Evolutionary conservation across 2,329 filamentous ascomycete species (phyloP).

Genomic region (Septoria petroselini): DNA sequence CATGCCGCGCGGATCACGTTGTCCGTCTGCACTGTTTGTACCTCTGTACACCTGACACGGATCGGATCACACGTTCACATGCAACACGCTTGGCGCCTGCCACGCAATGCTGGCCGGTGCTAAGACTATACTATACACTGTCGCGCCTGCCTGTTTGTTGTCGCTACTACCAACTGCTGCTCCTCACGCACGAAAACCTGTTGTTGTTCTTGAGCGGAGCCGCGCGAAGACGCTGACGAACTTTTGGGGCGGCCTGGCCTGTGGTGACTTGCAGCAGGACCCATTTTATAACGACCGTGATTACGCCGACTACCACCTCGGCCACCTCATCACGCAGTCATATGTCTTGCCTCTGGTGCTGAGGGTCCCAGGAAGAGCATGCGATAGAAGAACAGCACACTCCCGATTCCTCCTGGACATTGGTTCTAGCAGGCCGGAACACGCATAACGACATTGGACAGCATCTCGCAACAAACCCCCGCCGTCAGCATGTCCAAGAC

Average conservation of each 20-base stretch:
- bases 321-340: slow-evolving; percentile 8
- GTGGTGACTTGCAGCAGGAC: neutral
- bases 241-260: too few species aligned
- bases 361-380: slow-evolving; percentile 12
- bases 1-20: neutral
- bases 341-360: neutral
- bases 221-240: neutral
- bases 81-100: neutral
- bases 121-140: neutral
- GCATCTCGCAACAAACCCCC: neutral
- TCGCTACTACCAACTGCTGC: too few species aligned
- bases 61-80: slow-evolving; percentile 7
- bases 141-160: neutral
- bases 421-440: neutral
- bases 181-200: too few species aligned
- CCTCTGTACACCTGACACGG: neutral
- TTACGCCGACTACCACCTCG: slow-evolving; percentile 13
- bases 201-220: neutral
- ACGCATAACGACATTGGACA: neutral
- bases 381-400: slow-evolving; percentile 4
- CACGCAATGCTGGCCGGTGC: slow-evolving; percentile 9
- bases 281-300: neutral
- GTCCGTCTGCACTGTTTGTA: neutral
- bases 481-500: slow-evolving; percentile 23
- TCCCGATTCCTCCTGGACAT: neutral